Percentiles rank a stretch among this genome's conserved stretches.
Conservation (phyloP, 1,139 yeast species). For the Kurtzmaniella quercitrusa region DNA sequence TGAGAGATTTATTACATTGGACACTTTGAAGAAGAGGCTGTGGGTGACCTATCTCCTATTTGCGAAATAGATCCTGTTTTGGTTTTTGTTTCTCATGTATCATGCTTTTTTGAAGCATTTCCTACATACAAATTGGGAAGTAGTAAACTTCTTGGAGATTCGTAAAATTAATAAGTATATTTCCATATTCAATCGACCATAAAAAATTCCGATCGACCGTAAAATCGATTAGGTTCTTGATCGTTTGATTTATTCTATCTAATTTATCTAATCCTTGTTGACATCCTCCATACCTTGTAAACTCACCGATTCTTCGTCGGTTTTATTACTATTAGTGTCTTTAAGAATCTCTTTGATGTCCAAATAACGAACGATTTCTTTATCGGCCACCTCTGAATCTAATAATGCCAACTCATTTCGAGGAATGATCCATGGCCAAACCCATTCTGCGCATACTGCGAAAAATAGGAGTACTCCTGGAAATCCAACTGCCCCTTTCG, state of each 20-base stretch:
- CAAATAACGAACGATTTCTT: conserved; percentile 33
- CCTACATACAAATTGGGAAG: too few species aligned
- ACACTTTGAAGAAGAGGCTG: background rate
- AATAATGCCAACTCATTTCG: conserved; percentile 53
- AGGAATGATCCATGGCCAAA: conserved; percentile 67
- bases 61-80: too few species aligned
- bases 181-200: too few species aligned
- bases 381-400: conserved; percentile 74
- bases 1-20: background rate
- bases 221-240: background rate
- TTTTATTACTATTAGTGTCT: conserved; percentile 10
- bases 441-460: conserved; percentile 61
- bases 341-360: conserved; percentile 27
- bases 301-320: conserved; percentile 4
- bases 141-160: too few species aligned
- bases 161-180: too few species aligned
- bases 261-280: background rate
- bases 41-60: too few species aligned
- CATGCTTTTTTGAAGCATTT: too few species aligned
- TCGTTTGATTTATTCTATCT: too few species aligned
- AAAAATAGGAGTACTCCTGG: conserved; percentile 68
- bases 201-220: background rate
- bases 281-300: background rate
- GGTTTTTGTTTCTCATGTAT: too few species aligned
- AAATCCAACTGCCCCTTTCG: conserved; percentile 91